These are phyloP conservation scores for Prillingera fragicola DNA, from an alignment of 1,284 basidiomycete species.

Conservation along the genomic window DNA sequence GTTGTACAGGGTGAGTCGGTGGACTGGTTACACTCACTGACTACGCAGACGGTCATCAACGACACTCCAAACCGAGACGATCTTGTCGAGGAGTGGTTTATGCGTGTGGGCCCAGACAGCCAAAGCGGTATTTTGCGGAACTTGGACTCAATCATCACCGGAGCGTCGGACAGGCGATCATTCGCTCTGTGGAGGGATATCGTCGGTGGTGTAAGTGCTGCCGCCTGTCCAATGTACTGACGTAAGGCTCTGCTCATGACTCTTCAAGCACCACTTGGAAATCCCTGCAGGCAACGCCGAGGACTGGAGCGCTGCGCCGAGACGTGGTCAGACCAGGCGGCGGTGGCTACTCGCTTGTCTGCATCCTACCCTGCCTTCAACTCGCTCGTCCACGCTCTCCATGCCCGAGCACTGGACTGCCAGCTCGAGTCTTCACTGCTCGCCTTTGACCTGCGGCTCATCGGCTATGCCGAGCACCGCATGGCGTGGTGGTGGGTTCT, in stretches of 20 bases:
- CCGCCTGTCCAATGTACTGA: constrained; percentile 1
- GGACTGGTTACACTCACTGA: neutral
- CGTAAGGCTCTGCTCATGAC: constrained; percentile 13
- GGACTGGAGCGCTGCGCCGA: constrained; percentile 20
- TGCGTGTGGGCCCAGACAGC: too few relatives aligned
- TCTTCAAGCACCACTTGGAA: constrained; percentile 16
- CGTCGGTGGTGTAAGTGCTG: constrained; percentile 25
- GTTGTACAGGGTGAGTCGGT: constrained; percentile 15
- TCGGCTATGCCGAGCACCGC: constrained; percentile 20
- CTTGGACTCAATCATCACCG: constrained; percentile 6
- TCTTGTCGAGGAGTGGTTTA: constrained; percentile 18
- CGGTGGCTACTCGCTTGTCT: constrained; percentile 16
- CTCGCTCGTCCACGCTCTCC: constrained; percentile 9
- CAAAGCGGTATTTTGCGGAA: too few relatives aligned
- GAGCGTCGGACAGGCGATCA: constrained; percentile 4
- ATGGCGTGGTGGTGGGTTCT: constrained; percentile 39
- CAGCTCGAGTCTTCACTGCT: constrained; percentile 30
- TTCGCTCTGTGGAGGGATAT: constrained; percentile 26
- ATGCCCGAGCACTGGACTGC: constrained; percentile 32
- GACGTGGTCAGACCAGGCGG: constrained; percentile 29
- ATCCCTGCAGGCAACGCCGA: constrained; percentile 31
- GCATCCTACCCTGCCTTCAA: neutral
- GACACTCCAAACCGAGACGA: constrained; percentile 7
- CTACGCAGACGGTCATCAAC: constrained; percentile 4
- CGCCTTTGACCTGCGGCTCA: constrained; percentile 23